These are phyloP conservation scores for Eutrema salsugineum DNA, from an alignment of 441 rosid species.

Conservation along the genomic window DNA sequence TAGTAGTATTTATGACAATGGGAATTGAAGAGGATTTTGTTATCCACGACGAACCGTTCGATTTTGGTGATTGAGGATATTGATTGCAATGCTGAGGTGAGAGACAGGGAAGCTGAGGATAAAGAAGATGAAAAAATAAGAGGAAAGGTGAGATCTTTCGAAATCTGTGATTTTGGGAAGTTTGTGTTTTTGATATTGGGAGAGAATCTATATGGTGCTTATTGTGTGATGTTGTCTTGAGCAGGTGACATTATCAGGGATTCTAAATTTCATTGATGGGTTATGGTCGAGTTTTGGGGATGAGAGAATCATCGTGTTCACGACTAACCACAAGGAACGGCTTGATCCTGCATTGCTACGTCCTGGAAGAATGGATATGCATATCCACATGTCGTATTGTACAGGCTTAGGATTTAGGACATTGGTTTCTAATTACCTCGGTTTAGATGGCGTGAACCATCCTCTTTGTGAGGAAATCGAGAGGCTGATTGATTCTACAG, in stretches of 20 bases:
- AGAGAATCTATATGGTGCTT: background rate
- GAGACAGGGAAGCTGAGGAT: constrained; percentile 30
- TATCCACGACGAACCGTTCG: constrained; percentile 49
- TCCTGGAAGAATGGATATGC: constrained; percentile 76
- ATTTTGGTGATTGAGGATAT: constrained; percentile 59
- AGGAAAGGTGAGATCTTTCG: constrained; percentile 4
- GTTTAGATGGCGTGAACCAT: constrained; percentile 31
- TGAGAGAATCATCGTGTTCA: constrained; percentile 60
- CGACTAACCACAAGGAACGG: constrained; percentile 59
- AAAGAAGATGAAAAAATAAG: background rate
- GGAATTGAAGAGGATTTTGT: constrained; percentile 37
- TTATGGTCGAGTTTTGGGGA: constrained; percentile 69
- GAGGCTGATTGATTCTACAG: constrained; percentile 17
- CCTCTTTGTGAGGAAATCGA: constrained; percentile 39
- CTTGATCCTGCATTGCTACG: constrained; percentile 64
- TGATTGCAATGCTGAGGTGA: constrained; percentile 42
- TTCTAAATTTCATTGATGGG: constrained; percentile 62
- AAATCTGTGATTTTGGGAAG: background rate
- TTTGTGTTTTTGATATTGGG: background rate
- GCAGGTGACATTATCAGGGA: constrained; percentile 48
- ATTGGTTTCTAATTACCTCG: constrained; percentile 49
- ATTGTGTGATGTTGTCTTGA: background rate
- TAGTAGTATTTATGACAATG: constrained; percentile 33
- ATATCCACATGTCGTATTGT: constrained; percentile 58
- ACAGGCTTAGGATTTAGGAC: constrained; percentile 41